phyloP scores from a whole-genome alignment of 2,329 filamentous ascomycete species.

The Sclerotinia trifoliorum region DNA sequence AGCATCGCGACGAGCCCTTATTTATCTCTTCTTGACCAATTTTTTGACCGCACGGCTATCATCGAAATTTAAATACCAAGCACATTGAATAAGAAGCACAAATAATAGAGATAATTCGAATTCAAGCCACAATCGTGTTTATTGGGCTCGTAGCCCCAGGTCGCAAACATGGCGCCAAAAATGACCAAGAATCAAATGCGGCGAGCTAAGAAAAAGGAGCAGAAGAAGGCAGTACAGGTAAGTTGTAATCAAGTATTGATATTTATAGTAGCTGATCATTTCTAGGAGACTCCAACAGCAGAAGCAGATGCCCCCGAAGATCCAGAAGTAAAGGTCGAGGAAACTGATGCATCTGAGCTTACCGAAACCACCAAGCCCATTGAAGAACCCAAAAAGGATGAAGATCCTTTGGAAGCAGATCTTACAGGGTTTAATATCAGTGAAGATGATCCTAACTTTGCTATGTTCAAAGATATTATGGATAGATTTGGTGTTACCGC shows the following conservation, averaged over 20 bases:
- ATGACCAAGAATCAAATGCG: constrained; percentile 93
- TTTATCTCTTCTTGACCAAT: background rate
- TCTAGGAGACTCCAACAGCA: constrained; percentile 40
- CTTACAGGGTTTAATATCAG: constrained; percentile 51
- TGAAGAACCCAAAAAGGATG: constrained; percentile 30
- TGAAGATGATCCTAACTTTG: constrained; percentile 73
- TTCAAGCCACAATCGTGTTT: background rate
- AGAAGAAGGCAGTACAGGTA: constrained; percentile 67
- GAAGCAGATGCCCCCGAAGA: constrained; percentile 37
- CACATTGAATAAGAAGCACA: background rate
- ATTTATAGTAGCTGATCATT: constrained; percentile 19
- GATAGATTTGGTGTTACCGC: constrained; percentile 69
- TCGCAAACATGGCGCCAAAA: constrained; percentile 63
- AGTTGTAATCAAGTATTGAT: constrained; percentile 23
- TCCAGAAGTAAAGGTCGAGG: constrained; percentile 38
- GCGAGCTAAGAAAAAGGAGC: constrained; percentile 90
- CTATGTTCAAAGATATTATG: constrained; percentile 81
- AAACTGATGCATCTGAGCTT: background rate
- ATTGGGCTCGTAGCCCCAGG: constrained; percentile 31
- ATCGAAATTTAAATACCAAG: background rate
- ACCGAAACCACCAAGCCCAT: constrained; percentile 34
- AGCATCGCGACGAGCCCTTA: background rate
- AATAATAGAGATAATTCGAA: background rate
- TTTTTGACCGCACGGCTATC: background rate
- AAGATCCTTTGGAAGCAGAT: constrained; percentile 47